Evolutionary conservation across 176 grass and related monocot species (phyloP).

Genomic region (Zea luxurians): DNA sequence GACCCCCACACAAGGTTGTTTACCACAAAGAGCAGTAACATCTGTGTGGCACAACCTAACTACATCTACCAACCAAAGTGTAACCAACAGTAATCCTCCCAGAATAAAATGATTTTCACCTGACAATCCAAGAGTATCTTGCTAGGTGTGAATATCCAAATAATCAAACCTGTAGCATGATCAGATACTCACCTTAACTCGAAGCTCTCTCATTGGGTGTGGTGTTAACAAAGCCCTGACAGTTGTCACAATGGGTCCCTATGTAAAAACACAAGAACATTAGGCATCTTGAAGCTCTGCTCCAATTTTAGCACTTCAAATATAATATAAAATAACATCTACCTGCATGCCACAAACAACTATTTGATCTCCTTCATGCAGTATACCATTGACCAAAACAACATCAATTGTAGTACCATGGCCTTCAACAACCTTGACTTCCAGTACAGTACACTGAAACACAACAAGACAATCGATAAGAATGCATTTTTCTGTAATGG

Average conservation of each 20-base stretch:
- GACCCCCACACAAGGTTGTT: background rate
- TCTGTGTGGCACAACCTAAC: background rate
- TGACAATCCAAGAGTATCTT: background rate
- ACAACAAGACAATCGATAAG: conserved; percentile 34
- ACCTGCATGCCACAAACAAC: conserved; percentile 96
- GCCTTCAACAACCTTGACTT: conserved; percentile 95
- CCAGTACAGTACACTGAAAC: conserved; percentile 89
- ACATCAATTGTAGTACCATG: conserved; percentile 92
- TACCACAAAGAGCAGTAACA: conserved; percentile 5
- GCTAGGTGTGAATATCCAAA: conserved; percentile 2
- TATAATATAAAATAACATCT: conserved; percentile 19
- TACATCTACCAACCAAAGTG: background rate
- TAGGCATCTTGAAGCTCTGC: conserved; percentile 11
- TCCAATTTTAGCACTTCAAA: background rate
- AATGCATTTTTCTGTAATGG: conserved; percentile 14
- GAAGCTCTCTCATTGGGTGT: conserved; percentile 94
- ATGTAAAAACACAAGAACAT: conserved; percentile 19
- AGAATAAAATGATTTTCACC: conserved; percentile 8
- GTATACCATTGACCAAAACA: conserved; percentile 83
- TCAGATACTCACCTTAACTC: conserved; percentile 69
- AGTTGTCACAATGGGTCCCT: conserved; percentile 84
- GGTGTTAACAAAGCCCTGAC: conserved; percentile 87
- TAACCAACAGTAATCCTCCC: conserved; percentile 4
- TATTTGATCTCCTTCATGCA: conserved; percentile 93
- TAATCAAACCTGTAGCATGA: conserved; percentile 24